Conservation (phyloP, 2,329 filamentous ascomycete species). For the Ophiocordyceps camponoti-leonardi region DNA sequence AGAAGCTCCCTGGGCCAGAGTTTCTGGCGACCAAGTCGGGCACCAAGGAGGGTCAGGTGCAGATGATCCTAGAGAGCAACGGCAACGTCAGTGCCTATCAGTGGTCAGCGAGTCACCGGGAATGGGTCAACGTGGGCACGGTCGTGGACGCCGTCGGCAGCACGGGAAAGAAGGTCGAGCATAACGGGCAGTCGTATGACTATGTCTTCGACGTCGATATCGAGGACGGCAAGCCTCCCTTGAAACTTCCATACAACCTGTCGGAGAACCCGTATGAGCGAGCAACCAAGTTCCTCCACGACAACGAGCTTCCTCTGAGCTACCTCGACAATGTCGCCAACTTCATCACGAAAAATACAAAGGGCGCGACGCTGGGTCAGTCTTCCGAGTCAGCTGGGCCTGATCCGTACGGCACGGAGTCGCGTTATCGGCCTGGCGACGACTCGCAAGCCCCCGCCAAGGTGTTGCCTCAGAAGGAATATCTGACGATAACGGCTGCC, state of each 20-base stretch:
- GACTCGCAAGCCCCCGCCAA: conserved; percentile 26
- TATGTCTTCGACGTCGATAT: conserved; percentile 96
- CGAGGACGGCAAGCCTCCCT: conserved; percentile 77
- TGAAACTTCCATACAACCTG: conserved; percentile 89
- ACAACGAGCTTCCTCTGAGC: conserved; percentile 72
- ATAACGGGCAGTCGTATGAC: conserved; percentile 80
- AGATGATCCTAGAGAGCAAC: conserved; percentile 73
- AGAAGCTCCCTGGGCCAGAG: conserved; percentile 74
- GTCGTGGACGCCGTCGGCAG: conserved; percentile 82
- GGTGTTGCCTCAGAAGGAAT: conserved; percentile 61
- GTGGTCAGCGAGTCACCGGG: conserved; percentile 55
- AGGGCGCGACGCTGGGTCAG: conserved; percentile 68
- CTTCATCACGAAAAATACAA: conserved; percentile 80
- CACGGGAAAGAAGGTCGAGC: conserved; percentile 58
- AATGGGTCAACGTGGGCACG: conserved; percentile 84
- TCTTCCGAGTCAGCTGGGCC: conserved; percentile 30
- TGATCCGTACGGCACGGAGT: conserved; percentile 65
- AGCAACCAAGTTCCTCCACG: conserved; percentile 75
- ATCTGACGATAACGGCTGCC: conserved; percentile 58
- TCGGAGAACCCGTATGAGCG: conserved; percentile 86
- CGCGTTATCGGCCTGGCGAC: conserved; percentile 56
- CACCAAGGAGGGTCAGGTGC: conserved; percentile 90
- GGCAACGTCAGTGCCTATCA: conserved; percentile 74
- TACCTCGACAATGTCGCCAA: conserved; percentile 87
- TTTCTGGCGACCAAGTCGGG: conserved; percentile 69